Evolutionary conservation across 768 basidiomycete species (phyloP).

Genomic region (Tricholomella constricta): DNA sequence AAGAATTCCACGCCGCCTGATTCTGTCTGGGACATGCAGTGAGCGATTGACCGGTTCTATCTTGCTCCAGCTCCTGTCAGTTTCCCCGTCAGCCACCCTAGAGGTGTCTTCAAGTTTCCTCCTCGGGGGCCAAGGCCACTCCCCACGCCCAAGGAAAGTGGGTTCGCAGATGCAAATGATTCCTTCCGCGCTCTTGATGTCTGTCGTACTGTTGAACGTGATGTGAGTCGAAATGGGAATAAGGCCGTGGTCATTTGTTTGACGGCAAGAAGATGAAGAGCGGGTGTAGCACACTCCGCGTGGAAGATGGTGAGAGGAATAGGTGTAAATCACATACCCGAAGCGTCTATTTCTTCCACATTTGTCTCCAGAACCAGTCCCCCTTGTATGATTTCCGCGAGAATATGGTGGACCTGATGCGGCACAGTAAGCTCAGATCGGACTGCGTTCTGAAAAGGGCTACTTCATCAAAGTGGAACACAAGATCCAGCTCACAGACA

Average conservation of each 20-base stretch:
- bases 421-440: neutral
- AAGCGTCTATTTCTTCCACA: conserved; percentile 77
- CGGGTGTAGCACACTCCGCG: neutral
- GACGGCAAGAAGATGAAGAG: neutral
- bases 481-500: conserved; percentile 96
- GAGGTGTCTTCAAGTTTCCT: conserved; percentile 64
- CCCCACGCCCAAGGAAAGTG: conserved; percentile 68
- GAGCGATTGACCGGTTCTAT: conserved; percentile 21
- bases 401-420: conserved; percentile 85
- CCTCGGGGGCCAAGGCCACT: conserved; percentile 63
- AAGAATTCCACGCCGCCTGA: neutral
- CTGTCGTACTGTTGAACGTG: conserved; percentile 54
- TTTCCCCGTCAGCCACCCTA: conserved; percentile 80
- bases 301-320: conserved; percentile 7
- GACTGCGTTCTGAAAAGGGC: conserved; percentile 14
- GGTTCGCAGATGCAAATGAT: conserved; percentile 81
- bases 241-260: neutral
- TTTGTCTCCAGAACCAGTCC: conserved; percentile 96
- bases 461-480: conserved; percentile 99
- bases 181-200: conserved; percentile 74
- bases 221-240: conserved; percentile 8
- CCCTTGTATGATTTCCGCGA: conserved; percentile 96
- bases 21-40: neutral
- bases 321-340: conserved; percentile 47
- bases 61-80: conserved; percentile 65